phyloP scores from a whole-genome alignment of 2,329 filamentous ascomycete genomes.

The Sarocladiaceae sp. region DNA sequence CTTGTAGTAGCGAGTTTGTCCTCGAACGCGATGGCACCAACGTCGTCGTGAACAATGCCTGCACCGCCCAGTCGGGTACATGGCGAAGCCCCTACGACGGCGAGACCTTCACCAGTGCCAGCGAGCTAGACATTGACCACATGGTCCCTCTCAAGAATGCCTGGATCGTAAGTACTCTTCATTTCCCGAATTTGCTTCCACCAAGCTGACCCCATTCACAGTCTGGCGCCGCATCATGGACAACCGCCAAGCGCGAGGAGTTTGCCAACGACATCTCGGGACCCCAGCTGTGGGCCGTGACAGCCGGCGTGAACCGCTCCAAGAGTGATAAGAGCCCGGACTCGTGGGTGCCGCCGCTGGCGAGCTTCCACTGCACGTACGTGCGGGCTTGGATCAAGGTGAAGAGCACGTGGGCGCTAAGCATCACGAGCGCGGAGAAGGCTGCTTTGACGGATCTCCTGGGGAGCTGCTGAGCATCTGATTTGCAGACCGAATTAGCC shows the following conservation, averaged over 20 bases:
- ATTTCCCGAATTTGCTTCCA: not conserved
- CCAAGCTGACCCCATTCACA: conserved; percentile 23
- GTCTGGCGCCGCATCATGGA: conserved; percentile 69
- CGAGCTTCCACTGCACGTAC: conserved; percentile 71
- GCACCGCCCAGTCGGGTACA: conserved; percentile 56
- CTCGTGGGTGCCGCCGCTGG: conserved; percentile 65
- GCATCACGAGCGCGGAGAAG: conserved; percentile 67
- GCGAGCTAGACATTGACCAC: conserved; percentile 76
- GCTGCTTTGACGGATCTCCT: conserved; percentile 47
- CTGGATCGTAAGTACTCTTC: conserved; percentile 53
- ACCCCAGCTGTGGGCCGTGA: conserved; percentile 75
- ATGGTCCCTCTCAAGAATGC: conserved; percentile 76
- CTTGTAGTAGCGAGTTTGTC: conserved; percentile 50
- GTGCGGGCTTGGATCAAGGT: conserved; percentile 71
- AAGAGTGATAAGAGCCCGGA: conserved; percentile 74
- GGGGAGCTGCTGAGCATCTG: conserved; percentile 20
- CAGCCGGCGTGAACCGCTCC: conserved; percentile 64
- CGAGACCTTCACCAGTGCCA: conserved; percentile 58
- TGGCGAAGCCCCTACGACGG: conserved; percentile 74
- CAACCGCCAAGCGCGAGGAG: conserved; percentile 54
- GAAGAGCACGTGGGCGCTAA: conserved; percentile 65
- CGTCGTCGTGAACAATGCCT: conserved; percentile 53
- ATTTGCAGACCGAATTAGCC: too few species aligned
- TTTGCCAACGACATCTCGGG: conserved; percentile 74
- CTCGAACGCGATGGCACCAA: conserved; percentile 65